Percentiles rank a stretch among this genome's conserved stretches.
These are phyloP conservation scores for Pseudofabraea citricarpa DNA, from an alignment of 2,329 filamentous ascomycete genomes.

Conservation along the genomic window DNA sequence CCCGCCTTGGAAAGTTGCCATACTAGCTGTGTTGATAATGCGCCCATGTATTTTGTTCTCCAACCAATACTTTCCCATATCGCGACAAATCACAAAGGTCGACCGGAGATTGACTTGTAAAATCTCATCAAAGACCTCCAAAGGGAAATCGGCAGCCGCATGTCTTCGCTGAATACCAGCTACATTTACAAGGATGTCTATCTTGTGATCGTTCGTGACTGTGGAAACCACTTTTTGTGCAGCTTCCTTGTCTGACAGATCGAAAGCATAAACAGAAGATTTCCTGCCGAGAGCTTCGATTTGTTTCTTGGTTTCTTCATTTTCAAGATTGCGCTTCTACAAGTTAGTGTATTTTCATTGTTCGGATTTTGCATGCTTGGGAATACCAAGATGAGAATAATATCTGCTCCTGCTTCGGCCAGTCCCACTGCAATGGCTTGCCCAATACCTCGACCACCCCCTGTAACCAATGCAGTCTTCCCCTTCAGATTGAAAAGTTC, in stretches of 20 bases:
- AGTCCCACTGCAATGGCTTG: constrained; percentile 35
- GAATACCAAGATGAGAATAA: constrained; percentile 19
- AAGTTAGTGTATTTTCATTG: background rate
- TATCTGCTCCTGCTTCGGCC: constrained; percentile 37
- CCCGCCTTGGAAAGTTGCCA: constrained; percentile 1
- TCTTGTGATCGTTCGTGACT: constrained; percentile 26
- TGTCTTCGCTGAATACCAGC: constrained; percentile 27
- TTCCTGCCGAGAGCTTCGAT: background rate
- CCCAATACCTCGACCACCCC: constrained; percentile 36
- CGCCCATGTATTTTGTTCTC: constrained; percentile 1
- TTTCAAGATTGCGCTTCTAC: constrained; percentile 2
- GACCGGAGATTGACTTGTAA: constrained; percentile 29
- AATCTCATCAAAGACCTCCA: constrained; percentile 26
- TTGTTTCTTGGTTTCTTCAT: constrained; percentile 7
- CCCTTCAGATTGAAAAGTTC: constrained; percentile 34
- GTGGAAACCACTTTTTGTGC: constrained; percentile 34
- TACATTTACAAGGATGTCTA: constrained; percentile 37
- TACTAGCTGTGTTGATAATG: constrained; percentile 3
- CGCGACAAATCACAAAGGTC: background rate
- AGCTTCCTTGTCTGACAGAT: background rate
- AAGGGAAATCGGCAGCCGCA: constrained; percentile 27
- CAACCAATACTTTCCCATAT: constrained; percentile 2
- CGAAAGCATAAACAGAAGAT: background rate
- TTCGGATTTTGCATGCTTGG: background rate
- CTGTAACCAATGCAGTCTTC: constrained; percentile 37